phyloP scores from a whole-genome alignment of 148 eudicot species.

The Heliamphora exappendiculata region DNA sequence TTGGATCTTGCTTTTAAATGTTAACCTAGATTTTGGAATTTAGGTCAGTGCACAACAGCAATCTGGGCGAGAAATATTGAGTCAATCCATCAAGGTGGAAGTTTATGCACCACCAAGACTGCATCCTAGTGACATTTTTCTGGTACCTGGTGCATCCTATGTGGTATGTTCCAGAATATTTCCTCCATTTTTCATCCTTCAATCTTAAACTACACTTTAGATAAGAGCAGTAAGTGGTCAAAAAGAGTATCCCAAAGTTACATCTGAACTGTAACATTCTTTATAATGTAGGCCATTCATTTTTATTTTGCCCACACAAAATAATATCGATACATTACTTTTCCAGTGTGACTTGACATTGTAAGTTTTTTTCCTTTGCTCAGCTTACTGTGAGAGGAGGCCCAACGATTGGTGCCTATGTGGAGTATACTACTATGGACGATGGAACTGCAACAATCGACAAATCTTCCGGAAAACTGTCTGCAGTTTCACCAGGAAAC shows the following conservation, averaged over 20 bases:
- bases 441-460: constrained; percentile 44
- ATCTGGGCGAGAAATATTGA: constrained; percentile 61
- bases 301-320: not conserved
- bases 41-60: constrained; percentile 67
- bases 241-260: constrained; percentile 1
- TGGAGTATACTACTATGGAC: constrained; percentile 56
- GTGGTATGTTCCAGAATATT: constrained; percentile 40
- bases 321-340: not conserved
- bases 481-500: constrained; percentile 70
- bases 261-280: not conserved
- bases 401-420: constrained; percentile 48
- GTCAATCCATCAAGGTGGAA: constrained; percentile 66
- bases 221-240: not conserved
- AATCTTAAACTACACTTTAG: constrained; percentile 5
- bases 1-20: not conserved
- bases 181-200: not conserved
- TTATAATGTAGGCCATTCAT: not conserved
- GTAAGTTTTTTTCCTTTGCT: constrained; percentile 1
- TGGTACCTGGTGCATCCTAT: constrained; percentile 87
- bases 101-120: constrained; percentile 69
- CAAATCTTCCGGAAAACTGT: constrained; percentile 50
- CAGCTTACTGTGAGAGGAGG: constrained; percentile 76
- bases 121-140: constrained; percentile 58
- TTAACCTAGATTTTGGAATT: constrained; percentile 11
- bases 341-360: not conserved